Base-by-base conservation (phyloP, 2,329 filamentous ascomycete genomes). In the Penicillium sclerotiorum region DNA sequence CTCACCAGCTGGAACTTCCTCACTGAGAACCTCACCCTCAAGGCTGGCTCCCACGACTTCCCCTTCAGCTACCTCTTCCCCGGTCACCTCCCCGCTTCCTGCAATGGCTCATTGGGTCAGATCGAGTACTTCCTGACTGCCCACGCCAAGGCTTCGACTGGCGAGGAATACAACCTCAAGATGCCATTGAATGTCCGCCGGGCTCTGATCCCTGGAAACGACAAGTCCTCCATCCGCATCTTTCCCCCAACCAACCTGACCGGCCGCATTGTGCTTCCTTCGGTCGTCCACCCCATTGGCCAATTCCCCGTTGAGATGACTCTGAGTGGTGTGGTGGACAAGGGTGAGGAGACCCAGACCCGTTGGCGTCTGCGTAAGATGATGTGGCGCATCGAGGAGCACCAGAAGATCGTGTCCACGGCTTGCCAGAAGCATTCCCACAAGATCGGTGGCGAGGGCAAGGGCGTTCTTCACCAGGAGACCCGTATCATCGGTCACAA, bases 201-300 rank as follows among this genome's bases (percentile, higher is more conserved):
- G 54, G 88, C 91, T 27, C 83, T 97, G 21, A 80, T 87, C 45
- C 84, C 89, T 2, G 88, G 90, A 41, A 80, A 82, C 45, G 90
- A 95, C 53, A 93, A 95, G 73, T 87, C 92, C 73, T 95, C 89
- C 13, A 86, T 96, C 55, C 90, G 93, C 65, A 89, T 97, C 65
- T 99, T 99, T 74, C 94, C 93, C 40, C 93, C 94, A 0, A 99
- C 94, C 59, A 94, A 95, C 73, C 86, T 99, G 64, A 92, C 90
- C 59, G 89, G 90, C 50, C 87, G 86, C 64, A 88, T 94, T 55
- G 86, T 90, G 63, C 86, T 95, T 56, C 87, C 87, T 39, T 84
- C 89, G 30, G 84, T 95, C 57, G 86, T 96, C 55, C 87, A 96
- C 73, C 91, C 93, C 5, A 89, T 92, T 52, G 89, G 90, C 62